Percentiles rank a stretch among this genome's conserved stretches.
Conservation (phyloP, 768 basidiomycete genomes). For the Tulasnella sp. region DNA sequence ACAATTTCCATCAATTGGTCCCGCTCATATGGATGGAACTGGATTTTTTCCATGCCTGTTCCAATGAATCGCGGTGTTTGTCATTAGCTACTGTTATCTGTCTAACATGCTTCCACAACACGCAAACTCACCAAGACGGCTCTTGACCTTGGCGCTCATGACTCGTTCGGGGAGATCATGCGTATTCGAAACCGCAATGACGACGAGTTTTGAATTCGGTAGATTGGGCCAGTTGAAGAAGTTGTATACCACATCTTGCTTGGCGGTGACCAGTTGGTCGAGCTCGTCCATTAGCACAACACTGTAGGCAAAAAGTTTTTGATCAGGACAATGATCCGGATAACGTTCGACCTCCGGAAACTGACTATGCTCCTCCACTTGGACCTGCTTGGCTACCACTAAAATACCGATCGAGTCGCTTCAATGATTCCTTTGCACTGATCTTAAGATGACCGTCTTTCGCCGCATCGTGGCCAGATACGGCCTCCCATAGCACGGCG, state of each 20-base stretch:
- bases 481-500: conserved; percentile 79
- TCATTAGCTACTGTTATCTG: background rate
- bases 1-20: conserved; percentile 76
- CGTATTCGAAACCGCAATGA: conserved; percentile 94
- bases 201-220: conserved; percentile 75
- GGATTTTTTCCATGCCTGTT: conserved; percentile 78
- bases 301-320: conserved; percentile 31
- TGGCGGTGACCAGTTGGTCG: conserved; percentile 89
- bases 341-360: conserved; percentile 16
- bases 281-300: conserved; percentile 98
- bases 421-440: conserved; percentile 71
- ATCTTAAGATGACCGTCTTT: conserved; percentile 53
- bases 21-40: conserved; percentile 81
- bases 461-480: conserved; percentile 65
- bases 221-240: conserved; percentile 99
- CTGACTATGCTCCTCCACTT: conserved; percentile 78
- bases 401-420: conserved; percentile 68
- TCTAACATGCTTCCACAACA: too few species aligned
- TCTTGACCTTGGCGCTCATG: conserved; percentile 84
- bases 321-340: background rate
- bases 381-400: conserved; percentile 58
- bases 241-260: conserved; percentile 98
- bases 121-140: conserved; percentile 60
- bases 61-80: background rate
- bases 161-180: conserved; percentile 95